A percentile compares a stretch with the other conserved stretches of the same genome.
Conservation (phyloP, 2,329 filamentous ascomycete species). For the Fonsecaea pedrosoi region DNA sequence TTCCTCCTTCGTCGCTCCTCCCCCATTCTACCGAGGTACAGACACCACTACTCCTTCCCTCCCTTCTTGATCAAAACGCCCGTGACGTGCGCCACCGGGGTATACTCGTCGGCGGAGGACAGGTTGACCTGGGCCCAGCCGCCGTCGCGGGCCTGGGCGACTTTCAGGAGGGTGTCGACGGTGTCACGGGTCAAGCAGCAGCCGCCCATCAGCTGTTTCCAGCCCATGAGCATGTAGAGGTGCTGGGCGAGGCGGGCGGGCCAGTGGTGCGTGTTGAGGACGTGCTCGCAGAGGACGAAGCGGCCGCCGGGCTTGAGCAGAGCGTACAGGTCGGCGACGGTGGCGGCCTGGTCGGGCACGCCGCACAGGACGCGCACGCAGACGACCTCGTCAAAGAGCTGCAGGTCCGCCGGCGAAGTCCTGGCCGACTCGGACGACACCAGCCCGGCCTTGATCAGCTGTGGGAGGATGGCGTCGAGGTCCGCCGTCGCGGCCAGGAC, state of each 20-base stretch:
- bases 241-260: conserved; percentile 55
- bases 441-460: conserved; percentile 52
- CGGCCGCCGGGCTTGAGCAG: conserved; percentile 62
- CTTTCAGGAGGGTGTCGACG: conserved; percentile 19
- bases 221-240: conserved; percentile 55
- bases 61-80: conserved; percentile 28
- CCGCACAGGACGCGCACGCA: conserved; percentile 62
- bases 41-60: not conserved
- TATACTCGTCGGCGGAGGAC: conserved; percentile 8
- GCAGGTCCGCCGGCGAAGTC: conserved; percentile 42
- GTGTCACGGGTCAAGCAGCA: conserved; percentile 51
- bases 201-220: conserved; percentile 59
- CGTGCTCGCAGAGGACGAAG: conserved; percentile 63
- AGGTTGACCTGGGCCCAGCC: conserved; percentile 25
- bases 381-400: conserved; percentile 61
- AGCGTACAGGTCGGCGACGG: conserved; percentile 55
- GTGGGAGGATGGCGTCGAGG: conserved; percentile 54
- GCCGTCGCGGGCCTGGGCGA: conserved; percentile 24
- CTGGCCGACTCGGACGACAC: conserved; percentile 29
- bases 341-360: conserved; percentile 56
- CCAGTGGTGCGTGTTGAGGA: conserved; percentile 57
- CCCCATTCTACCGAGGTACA: no score
- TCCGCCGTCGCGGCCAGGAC: conserved; percentile 58
- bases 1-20: no score
- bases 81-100: conserved; percentile 12